Conservation (phyloP, 495 filamentous ascomycete species). For the Tetracladium setigerum region DNA sequence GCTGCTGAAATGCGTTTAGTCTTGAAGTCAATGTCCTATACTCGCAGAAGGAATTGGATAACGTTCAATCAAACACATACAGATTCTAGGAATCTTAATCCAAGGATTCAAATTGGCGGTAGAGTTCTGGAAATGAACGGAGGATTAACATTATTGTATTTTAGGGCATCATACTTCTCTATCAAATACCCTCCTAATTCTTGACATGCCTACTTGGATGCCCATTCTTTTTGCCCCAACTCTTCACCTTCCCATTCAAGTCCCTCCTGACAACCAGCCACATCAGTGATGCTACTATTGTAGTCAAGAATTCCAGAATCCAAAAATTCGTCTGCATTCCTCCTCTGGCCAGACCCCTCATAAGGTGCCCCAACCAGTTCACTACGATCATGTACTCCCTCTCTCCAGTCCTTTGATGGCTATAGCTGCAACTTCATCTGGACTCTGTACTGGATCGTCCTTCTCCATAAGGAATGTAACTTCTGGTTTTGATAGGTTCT, state of each 20-base stretch:
- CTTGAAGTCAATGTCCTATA: no score
- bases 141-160: no score
- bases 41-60: no score
- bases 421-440: constrained; percentile 63
- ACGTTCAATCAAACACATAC: no score
- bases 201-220: constrained; percentile 33
- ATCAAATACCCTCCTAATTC: no score
- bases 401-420: constrained; percentile 68
- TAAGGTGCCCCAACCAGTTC: constrained; percentile 55
- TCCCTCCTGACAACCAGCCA: constrained; percentile 55
- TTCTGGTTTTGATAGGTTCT: constrained; percentile 73
- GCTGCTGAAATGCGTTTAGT: no score
- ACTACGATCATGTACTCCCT: constrained; percentile 74
- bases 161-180: no score
- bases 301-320: constrained; percentile 53
- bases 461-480: constrained; percentile 79
- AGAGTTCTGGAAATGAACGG: not conserved
- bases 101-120: not conserved
- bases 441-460: constrained; percentile 67
- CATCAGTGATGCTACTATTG: constrained; percentile 44
- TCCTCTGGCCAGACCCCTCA: constrained; percentile 55
- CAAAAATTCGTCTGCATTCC: constrained; percentile 50
- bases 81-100: no score
- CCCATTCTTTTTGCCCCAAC: constrained; percentile 51
- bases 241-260: constrained; percentile 51